These are phyloP conservation scores for Apophysomyces variabilis DNA, from an alignment of 371 early-diverging fungal species.

Conservation along the genomic window DNA sequence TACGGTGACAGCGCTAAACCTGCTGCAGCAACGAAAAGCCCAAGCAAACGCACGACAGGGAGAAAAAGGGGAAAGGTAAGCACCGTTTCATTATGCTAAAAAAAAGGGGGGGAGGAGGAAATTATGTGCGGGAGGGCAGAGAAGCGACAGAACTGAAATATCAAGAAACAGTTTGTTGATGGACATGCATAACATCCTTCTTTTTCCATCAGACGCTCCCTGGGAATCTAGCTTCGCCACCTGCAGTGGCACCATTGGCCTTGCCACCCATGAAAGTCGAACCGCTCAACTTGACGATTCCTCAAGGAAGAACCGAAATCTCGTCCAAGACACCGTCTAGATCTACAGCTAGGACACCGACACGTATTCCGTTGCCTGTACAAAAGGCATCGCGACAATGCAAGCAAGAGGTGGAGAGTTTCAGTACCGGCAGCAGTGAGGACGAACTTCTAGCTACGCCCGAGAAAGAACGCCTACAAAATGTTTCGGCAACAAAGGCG, in stretches of 20 bases:
- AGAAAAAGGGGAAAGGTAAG: conserved; percentile 55
- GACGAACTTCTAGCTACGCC: conserved; percentile 24
- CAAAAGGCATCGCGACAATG: conserved; percentile 24
- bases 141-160: conserved; percentile 28
- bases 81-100: conserved; percentile 3
- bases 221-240: conserved; percentile 42
- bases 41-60: conserved; percentile 12
- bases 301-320: conserved; percentile 14
- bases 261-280: conserved; percentile 57
- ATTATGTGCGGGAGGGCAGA: neutral
- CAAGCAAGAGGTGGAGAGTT: conserved; percentile 12
- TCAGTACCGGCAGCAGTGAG: conserved; percentile 22
- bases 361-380: conserved; percentile 35
- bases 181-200: conserved; percentile 18
- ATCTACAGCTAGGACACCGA: conserved; percentile 32
- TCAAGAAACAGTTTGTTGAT: conserved; percentile 23
- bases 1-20: conserved; percentile 2
- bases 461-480: conserved; percentile 16
- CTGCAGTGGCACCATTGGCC: conserved; percentile 39
- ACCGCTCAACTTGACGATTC: conserved; percentile 32
- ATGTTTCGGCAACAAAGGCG: neutral
- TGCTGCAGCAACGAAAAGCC: neutral
- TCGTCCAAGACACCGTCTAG: conserved; percentile 16
- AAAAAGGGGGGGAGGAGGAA: neutral
- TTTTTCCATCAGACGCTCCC: conserved; percentile 46